Percentiles rank a stretch among this genome's conserved stretches.
Conservation (phyloP, 306 rosid genomes). For the Inga leiocalycina region DNA sequence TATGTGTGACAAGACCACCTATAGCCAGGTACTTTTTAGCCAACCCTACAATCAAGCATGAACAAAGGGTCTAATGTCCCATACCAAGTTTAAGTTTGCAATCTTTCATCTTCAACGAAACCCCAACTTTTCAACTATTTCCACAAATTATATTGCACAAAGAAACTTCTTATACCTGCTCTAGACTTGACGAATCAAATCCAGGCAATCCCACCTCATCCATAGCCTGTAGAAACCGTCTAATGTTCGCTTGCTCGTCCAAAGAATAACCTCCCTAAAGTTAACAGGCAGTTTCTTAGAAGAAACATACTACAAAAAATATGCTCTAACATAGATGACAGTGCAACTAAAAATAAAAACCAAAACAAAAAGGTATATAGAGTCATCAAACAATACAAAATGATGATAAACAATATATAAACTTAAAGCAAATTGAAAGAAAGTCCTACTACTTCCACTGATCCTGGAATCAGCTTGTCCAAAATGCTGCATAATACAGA, state of each 20-base stretch:
- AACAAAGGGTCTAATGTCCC: constrained; percentile 13
- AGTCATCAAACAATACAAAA: not conserved
- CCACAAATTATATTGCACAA: constrained; percentile 20
- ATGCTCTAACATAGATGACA: constrained; percentile 10
- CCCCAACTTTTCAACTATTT: not conserved
- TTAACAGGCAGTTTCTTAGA: constrained; percentile 31
- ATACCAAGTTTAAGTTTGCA: constrained; percentile 14
- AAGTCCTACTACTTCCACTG: constrained; percentile 51
- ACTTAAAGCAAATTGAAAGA: constrained; percentile 22
- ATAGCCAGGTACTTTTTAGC: constrained; percentile 17
- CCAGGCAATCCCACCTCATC: constrained; percentile 81
- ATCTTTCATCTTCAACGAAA: constrained; percentile 9
- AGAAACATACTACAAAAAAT: constrained; percentile 11
- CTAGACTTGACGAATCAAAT: constrained; percentile 72
- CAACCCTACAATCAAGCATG: constrained; percentile 25
- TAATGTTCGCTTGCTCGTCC: constrained; percentile 46
- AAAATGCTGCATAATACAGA: constrained; percentile 70
- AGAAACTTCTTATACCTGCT: constrained; percentile 66
- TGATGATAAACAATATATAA: not conserved
- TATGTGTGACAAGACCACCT: constrained; percentile 18
- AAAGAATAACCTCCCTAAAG: constrained; percentile 56
- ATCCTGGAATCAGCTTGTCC: constrained; percentile 75
- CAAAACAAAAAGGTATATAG: constrained; percentile 1
- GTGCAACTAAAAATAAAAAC: constrained; percentile 10
- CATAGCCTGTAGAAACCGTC: constrained; percentile 74